These are phyloP conservation scores for Lasiodiplodia sp. DNA, from an alignment of 2,329 filamentous ascomycete genomes.

Conservation along the genomic window DNA sequence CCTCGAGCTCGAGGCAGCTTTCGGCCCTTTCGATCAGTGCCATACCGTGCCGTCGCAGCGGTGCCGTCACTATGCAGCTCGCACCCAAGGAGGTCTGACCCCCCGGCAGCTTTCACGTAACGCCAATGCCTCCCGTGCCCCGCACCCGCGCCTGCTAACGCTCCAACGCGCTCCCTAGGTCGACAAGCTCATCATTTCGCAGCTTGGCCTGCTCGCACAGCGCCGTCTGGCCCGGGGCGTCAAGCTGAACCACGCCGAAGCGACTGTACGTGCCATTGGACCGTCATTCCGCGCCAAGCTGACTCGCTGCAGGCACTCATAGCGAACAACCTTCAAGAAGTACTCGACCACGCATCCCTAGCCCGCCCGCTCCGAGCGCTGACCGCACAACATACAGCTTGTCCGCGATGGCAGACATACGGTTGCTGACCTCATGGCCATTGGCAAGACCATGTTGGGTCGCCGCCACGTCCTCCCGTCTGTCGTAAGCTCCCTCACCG, in stretches of 20 bases:
- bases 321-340: slow-evolving; percentile 87
- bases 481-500: slow-evolving; percentile 77
- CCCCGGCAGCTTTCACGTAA: slow-evolving; percentile 16
- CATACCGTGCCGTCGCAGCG: slow-evolving; percentile 10
- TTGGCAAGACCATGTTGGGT: slow-evolving; percentile 91
- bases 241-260: slow-evolving; percentile 88
- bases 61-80: slow-evolving; percentile 30
- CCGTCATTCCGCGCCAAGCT: slow-evolving; percentile 26
- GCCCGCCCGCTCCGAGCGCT: neutral
- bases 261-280: slow-evolving; percentile 65
- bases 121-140: neutral
- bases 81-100: slow-evolving; percentile 24
- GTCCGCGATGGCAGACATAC: slow-evolving; percentile 95
- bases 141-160: slow-evolving; percentile 5
- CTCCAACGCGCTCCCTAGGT: slow-evolving; percentile 62
- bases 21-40: slow-evolving; percentile 15
- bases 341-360: slow-evolving; percentile 41
- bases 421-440: slow-evolving; percentile 90
- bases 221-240: slow-evolving; percentile 86
- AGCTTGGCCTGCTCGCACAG: slow-evolving; percentile 87
- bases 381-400: slow-evolving; percentile 58
- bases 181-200: slow-evolving; percentile 93
- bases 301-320: slow-evolving; percentile 72
- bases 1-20: slow-evolving; percentile 20
- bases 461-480: slow-evolving; percentile 88